phyloP scores from a whole-genome alignment of 2,329 filamentous ascomycete genomes.

The Colletotrichum sp. region DNA sequence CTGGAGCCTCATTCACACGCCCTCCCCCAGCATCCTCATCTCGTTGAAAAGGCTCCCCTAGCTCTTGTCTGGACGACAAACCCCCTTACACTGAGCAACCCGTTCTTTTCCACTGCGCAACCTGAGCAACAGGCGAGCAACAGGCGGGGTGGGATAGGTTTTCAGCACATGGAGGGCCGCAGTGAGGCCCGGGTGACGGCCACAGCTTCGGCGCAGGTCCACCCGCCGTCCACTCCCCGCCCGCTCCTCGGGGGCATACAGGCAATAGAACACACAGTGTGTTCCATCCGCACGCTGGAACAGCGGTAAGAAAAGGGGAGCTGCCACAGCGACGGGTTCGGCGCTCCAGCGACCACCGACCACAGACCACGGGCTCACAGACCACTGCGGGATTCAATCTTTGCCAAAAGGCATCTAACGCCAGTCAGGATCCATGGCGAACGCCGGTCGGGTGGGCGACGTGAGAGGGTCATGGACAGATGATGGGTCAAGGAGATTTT shows the following conservation, averaged over 20 bases:
- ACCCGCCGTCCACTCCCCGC: neutral
- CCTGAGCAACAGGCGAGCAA: constrained; percentile 1
- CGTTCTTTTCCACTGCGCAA: constrained; percentile 3
- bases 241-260: neutral
- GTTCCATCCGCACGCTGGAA: neutral
- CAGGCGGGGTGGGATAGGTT: neutral
- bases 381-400: constrained; percentile 8
- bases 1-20: neutral
- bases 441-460: constrained; percentile 17
- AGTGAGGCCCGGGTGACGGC: neutral
- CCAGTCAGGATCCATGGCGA: constrained; percentile 8
- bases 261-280: neutral
- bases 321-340: neutral
- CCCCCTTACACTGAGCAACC: constrained; percentile 19
- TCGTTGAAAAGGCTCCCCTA: neutral
- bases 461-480: neutral
- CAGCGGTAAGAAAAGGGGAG: neutral
- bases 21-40: neutral
- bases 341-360: constrained; percentile 1
- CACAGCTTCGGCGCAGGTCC: neutral
- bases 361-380: constrained; percentile 17
- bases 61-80: neutral
- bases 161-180: neutral
- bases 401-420: constrained; percentile 1
- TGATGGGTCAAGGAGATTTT: neutral